phyloP scores from a whole-genome alignment of 805 yeast genomes.

The Nakazawaea ambrosiae region DNA sequence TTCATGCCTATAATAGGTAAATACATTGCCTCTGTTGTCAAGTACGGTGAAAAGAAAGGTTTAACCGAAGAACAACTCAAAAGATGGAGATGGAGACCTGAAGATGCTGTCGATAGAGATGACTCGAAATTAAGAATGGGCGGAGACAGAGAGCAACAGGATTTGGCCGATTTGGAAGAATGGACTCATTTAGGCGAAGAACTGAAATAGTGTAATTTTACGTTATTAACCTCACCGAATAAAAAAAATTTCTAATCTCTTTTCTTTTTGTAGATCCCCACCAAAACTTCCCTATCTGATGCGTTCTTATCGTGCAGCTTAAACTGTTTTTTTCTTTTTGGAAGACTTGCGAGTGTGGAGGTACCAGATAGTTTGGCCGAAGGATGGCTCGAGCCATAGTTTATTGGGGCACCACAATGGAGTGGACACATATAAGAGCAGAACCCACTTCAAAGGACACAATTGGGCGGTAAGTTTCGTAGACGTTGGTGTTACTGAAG shows the following conservation, averaged over 20 bases:
- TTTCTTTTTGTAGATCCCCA: background rate
- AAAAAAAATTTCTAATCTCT: background rate
- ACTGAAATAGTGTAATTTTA: no score
- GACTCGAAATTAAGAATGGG: conserved; percentile 10
- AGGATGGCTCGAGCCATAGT: no score
- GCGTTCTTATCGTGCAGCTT: no score
- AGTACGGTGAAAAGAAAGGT: conserved; percentile 14
- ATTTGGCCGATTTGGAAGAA: conserved; percentile 6
- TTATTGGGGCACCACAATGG: no score
- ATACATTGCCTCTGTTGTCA: conserved; percentile 19
- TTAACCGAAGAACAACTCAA: conserved; percentile 15
- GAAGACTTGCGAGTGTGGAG: no score
- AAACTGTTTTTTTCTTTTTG: no score
- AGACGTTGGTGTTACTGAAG: no score
- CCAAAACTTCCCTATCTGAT: no score
- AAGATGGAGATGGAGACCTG: conserved; percentile 25
- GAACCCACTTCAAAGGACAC: no score
- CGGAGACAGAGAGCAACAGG: conserved; percentile 7
- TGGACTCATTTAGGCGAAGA: conserved; percentile 8
- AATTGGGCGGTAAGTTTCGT: no score
- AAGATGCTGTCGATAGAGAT: conserved; percentile 10
- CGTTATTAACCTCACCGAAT: background rate
- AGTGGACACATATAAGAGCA: no score
- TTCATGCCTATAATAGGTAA: conserved; percentile 27
- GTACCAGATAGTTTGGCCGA: no score